Evolutionary conservation across 78 protist species (phyloP).

Genomic region (Thecamonas trahens): DNA sequence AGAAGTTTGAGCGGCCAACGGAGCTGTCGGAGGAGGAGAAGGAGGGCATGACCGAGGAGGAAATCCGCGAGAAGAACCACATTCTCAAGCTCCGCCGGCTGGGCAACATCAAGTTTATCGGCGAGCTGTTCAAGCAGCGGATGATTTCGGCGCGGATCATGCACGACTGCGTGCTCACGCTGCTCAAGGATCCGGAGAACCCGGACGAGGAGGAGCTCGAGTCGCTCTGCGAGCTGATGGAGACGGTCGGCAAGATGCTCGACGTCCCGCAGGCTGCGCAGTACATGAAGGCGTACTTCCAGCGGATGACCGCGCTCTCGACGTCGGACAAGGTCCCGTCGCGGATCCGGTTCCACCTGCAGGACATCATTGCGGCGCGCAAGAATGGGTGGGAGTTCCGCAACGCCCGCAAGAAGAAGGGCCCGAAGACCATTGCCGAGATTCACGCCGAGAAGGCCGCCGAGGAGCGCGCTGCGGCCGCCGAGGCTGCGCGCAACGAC

Average conservation of each 20-base stretch:
- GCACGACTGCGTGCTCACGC: constrained; percentile 24
- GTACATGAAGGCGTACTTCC: constrained; percentile 28
- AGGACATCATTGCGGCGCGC: constrained; percentile 12
- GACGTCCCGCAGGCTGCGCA: constrained; percentile 2
- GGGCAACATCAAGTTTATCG: constrained; percentile 40
- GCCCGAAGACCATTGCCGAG: constrained; percentile 5
- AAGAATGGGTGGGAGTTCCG: too few species aligned
- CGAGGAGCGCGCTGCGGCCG: too few species aligned
- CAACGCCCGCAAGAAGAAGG: not conserved
- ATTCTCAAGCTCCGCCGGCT: constrained; percentile 6
- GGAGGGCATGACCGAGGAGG: not conserved
- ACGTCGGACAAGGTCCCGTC: not conserved
- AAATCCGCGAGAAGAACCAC: not conserved
- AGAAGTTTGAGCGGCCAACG: constrained; percentile 11
- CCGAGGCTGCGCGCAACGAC: too few species aligned
- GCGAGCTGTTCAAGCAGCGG: constrained; percentile 35
- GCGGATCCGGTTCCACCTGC: constrained; percentile 23
- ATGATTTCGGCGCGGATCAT: constrained; percentile 30
- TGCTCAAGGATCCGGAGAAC: constrained; percentile 3
- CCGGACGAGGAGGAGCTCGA: constrained; percentile 29
- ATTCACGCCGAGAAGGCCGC: constrained; percentile 19
- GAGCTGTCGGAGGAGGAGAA: not conserved
- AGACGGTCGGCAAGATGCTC: constrained; percentile 18
- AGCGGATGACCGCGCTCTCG: not conserved
- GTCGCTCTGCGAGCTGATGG: constrained; percentile 25